phyloP scores from a whole-genome alignment of 164 flowering plant genomes.

The Akebia trifoliata region DNA sequence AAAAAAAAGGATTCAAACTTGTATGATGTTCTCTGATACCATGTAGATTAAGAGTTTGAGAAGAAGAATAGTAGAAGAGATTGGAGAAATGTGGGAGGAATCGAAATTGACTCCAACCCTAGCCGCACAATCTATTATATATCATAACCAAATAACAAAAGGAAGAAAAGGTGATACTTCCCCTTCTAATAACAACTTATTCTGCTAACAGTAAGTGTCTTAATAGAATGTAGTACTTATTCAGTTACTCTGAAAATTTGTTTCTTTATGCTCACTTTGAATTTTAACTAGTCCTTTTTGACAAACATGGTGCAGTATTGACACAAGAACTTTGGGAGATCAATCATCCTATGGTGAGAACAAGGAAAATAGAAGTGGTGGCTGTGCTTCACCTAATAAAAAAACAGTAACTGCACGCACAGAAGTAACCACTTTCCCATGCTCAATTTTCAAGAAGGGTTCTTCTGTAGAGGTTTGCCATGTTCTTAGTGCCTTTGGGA shows the following conservation, averaged over 20 bases:
- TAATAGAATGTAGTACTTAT: too few relatives aligned
- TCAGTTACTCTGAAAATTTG: background rate
- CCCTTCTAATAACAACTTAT: too few relatives aligned
- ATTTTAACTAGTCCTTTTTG: background rate
- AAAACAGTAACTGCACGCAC: constrained; percentile 10
- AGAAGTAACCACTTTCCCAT: constrained; percentile 22
- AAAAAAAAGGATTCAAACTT: too few relatives aligned
- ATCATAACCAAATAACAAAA: too few relatives aligned
- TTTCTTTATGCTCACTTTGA: constrained; percentile 1
- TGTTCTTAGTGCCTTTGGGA: background rate
- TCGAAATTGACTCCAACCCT: too few relatives aligned
- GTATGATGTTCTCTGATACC: too few relatives aligned
- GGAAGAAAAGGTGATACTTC: too few relatives aligned
- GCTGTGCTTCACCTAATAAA: background rate
- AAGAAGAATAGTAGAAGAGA: too few relatives aligned
- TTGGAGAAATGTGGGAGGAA: too few relatives aligned
- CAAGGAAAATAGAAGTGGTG: constrained; percentile 8
- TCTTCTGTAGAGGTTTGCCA: constrained; percentile 30
- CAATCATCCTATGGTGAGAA: background rate
- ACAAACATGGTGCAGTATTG: constrained; percentile 11
- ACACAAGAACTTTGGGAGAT: constrained; percentile 1
- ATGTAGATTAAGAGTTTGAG: too few relatives aligned
- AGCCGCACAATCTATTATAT: too few relatives aligned
- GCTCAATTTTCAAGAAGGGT: constrained; percentile 25
- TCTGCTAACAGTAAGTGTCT: too few relatives aligned